Evolutionary conservation across 768 basidiomycete species (phyloP).

Genomic region (Antrodiella citrinella): DNA sequence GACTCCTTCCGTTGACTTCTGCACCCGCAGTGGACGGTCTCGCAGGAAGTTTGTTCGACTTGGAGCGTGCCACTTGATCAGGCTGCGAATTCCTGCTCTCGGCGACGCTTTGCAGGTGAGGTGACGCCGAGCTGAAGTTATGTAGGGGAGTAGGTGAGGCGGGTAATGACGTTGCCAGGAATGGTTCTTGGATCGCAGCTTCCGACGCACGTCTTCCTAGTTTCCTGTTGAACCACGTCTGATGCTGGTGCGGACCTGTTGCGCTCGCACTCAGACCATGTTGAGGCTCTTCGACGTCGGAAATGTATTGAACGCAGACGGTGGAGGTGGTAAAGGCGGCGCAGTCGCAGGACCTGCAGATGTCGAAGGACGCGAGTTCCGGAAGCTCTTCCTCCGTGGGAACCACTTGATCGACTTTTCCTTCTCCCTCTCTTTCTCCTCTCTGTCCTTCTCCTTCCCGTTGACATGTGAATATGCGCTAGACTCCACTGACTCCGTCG

Average conservation of each 20-base stretch:
- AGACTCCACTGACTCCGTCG: background rate
- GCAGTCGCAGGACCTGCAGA: background rate
- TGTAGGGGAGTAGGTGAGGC: background rate
- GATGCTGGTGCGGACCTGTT: too few relatives aligned
- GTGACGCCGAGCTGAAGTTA: background rate
- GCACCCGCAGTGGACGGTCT: conserved; percentile 37
- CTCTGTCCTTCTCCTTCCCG: conserved; percentile 21
- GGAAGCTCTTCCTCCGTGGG: conserved; percentile 40
- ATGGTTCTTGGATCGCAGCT: background rate
- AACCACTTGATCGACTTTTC: conserved; percentile 44
- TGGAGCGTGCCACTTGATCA: background rate
- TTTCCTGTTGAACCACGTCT: background rate
- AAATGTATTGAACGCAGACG: conserved; percentile 28
- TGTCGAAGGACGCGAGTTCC: background rate
- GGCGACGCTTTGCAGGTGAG: background rate
- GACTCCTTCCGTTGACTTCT: conserved; percentile 7
- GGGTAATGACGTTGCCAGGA: background rate
- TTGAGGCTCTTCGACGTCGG: too few relatives aligned
- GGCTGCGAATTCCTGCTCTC: background rate
- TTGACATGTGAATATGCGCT: conserved; percentile 14
- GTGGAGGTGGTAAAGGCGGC: conserved; percentile 9
- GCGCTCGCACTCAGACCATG: too few relatives aligned
- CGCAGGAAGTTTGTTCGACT: conserved; percentile 12
- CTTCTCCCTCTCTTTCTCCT: conserved; percentile 16
- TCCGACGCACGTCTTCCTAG: background rate